A percentile compares a stretch with the other conserved stretches of the same genome.
phyloP scores from a whole-genome alignment of 192 early-diverging fungal species.

The Coemansia sp. region DNA sequence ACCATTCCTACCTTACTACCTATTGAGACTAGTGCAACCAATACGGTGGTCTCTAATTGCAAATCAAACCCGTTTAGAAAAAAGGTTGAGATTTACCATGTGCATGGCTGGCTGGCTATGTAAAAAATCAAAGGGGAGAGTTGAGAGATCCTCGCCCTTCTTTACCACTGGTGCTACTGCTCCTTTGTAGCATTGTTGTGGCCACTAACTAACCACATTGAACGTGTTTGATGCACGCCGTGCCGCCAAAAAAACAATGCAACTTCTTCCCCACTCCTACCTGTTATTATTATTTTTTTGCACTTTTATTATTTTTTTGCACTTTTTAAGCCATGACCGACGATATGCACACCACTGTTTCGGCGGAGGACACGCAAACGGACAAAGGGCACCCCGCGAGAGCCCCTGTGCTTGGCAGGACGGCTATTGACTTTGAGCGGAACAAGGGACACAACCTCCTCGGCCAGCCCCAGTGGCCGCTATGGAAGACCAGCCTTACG shows the following conservation, averaged over 20 bases:
- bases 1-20: too few species aligned
- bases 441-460: slow-evolving; percentile 35
- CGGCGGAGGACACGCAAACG: not conserved
- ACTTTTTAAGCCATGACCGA: not conserved
- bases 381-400: not conserved
- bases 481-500: slow-evolving; percentile 15
- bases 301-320: slow-evolving; percentile 1
- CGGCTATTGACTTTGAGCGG: slow-evolving; percentile 10
- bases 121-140: not conserved
- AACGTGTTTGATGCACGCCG: slow-evolving; percentile 1
- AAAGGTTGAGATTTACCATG: not conserved
- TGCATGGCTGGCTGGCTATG: not conserved
- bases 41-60: not conserved
- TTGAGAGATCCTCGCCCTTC: not conserved
- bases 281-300: slow-evolving; percentile 6
- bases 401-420: not conserved
- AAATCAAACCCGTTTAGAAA: not conserved
- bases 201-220: not conserved
- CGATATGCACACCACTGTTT: not conserved
- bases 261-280: not conserved
- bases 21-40: not conserved
- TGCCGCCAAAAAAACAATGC: not conserved
- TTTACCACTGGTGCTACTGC: not conserved
- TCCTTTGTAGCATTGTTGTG: not conserved
- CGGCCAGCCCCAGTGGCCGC: slow-evolving; percentile 42